Base-by-base conservation (phyloP, 352 stramenopile species). In the Elongisporangium undulatum region DNA sequence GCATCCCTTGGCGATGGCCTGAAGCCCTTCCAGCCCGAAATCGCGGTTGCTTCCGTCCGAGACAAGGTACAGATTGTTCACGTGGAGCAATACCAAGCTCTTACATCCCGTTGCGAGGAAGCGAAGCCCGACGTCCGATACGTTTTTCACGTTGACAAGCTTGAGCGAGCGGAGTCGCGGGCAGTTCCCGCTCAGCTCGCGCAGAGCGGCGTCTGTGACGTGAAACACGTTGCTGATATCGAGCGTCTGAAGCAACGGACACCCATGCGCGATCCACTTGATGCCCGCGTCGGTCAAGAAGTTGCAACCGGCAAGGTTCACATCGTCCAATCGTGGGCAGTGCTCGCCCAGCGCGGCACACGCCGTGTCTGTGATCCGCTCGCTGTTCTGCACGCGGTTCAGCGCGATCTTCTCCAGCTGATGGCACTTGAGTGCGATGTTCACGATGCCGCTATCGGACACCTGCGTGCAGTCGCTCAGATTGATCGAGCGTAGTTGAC, bases 11-110 rank as follows among this genome's bases (percentile, higher is more conserved):
- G 86, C 82, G 41, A 98, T 74, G 2, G 92, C 89, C 55, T 96
- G 91, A 1, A 98, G 67, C 4, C 94, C 94, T 68, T 97, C 93
- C 4, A 97, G 71, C 1, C 87, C 91, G 74, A 98, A 98, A 49
- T 96, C 81, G 22, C 91, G 88, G 38, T 96, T 82, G 57, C 84
- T 89, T n/a, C 94, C 94, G 60, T 98, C 93, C 16, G 90, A 97
- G 0, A 98, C 77, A 57, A 98, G 80, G 55, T 93, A 95, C 49
- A 98, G 58, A 22, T 92, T 90, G 23, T 69, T 79, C 54, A 85
- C 70, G 59, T 91, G 77, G 7, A 98, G 74, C 19, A 74, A 61
- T 29, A 79, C 75, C 1, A 98, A 73, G 23, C 85, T 73, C 1
- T 75, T 70, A 53, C 94, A 98, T 5, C 89, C 85, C 24, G 87